Percentiles rank a stretch among this genome's conserved stretches.
Evolutionary conservation across 2,329 filamentous ascomycete genomes (phyloP).

Genomic region (Aspergillus fischeri): DNA sequence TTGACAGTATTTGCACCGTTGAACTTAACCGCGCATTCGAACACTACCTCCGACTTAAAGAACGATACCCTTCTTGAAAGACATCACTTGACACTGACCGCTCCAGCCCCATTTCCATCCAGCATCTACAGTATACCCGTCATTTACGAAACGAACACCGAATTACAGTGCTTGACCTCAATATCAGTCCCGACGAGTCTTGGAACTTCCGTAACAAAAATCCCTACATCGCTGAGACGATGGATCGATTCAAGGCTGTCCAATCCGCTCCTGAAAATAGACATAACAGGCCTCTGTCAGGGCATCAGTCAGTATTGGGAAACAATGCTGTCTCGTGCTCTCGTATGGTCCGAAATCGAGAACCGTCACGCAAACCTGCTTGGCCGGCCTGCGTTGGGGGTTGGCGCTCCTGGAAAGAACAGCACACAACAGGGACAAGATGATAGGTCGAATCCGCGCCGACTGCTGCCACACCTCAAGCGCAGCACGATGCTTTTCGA

Average conservation of each 20-base stretch:
- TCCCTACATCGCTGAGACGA: constrained; percentile 27
- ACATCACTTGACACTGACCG: constrained; percentile 33
- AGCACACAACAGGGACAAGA: background rate
- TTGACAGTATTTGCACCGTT: constrained; percentile 69
- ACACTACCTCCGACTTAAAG: constrained; percentile 17
- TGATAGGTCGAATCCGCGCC: constrained; percentile 19
- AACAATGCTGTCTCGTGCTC: constrained; percentile 33
- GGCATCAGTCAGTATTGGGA: constrained; percentile 43
- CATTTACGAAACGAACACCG: constrained; percentile 32
- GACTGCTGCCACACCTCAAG: constrained; percentile 33
- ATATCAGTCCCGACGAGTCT: constrained; percentile 22
- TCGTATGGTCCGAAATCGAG: constrained; percentile 34
- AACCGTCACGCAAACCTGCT: constrained; percentile 18
- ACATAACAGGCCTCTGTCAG: constrained; percentile 40
- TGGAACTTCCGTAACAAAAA: constrained; percentile 16
- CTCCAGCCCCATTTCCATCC: constrained; percentile 34
- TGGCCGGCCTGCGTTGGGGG: constrained; percentile 1
- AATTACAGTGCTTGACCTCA: constrained; percentile 31
- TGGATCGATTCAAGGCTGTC: constrained; percentile 35
- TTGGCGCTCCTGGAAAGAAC: background rate
- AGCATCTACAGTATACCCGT: constrained; percentile 31
- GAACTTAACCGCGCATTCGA: constrained; percentile 43
- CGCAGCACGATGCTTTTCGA: constrained; percentile 34
- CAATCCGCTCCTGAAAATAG: constrained; percentile 32
- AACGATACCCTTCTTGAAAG: constrained; percentile 24